phyloP scores from a whole-genome alignment of 257 asterid genomes.

The Datura wrightii region DNA sequence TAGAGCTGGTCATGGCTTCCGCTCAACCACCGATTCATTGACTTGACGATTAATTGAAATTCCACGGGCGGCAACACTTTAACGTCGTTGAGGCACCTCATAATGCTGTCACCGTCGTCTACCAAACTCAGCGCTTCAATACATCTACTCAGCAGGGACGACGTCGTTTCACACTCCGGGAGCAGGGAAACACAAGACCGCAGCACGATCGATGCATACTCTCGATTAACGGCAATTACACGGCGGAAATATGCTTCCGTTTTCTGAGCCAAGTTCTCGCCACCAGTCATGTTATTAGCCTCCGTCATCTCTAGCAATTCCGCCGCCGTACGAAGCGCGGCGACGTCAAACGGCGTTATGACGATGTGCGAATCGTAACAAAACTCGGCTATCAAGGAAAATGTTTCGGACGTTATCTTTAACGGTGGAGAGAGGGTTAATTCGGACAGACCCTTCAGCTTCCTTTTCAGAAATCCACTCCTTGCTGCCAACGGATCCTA shows the following conservation, averaged over 20 bases:
- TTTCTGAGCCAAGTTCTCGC: slow-evolving; percentile 57
- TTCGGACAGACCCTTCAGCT: slow-evolving; percentile 55
- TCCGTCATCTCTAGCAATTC: slow-evolving; percentile 75
- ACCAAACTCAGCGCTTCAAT: slow-evolving; percentile 66
- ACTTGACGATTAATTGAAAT: slow-evolving; percentile 57
- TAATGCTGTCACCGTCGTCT: slow-evolving; percentile 49
- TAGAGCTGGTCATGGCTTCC: slow-evolving; percentile 75
- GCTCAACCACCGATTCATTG: slow-evolving; percentile 59
- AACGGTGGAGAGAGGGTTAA: slow-evolving; percentile 83
- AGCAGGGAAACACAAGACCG: slow-evolving; percentile 62
- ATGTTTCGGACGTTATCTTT: slow-evolving; percentile 73
- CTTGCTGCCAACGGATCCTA: slow-evolving; percentile 67
- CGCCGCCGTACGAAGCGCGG: slow-evolving; percentile 80
- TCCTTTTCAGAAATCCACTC: slow-evolving; percentile 67
- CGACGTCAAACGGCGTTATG: slow-evolving; percentile 77
- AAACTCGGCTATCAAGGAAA: slow-evolving; percentile 65
- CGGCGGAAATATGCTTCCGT: slow-evolving; percentile 77
- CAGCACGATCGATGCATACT: slow-evolving; percentile 61
- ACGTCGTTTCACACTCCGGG: slow-evolving; percentile 78
- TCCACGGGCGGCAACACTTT: slow-evolving; percentile 47
- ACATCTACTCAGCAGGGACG: slow-evolving; percentile 70
- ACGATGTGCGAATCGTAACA: slow-evolving; percentile 64
- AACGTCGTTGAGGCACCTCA: slow-evolving; percentile 53
- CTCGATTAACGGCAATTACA: slow-evolving; percentile 55
- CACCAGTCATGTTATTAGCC: slow-evolving; percentile 1